Evolutionary conservation across 768 basidiomycete genomes (phyloP), one percentile per base, ranked within the genome.

Genomic region (Gymnopilus dilepis): DNA sequence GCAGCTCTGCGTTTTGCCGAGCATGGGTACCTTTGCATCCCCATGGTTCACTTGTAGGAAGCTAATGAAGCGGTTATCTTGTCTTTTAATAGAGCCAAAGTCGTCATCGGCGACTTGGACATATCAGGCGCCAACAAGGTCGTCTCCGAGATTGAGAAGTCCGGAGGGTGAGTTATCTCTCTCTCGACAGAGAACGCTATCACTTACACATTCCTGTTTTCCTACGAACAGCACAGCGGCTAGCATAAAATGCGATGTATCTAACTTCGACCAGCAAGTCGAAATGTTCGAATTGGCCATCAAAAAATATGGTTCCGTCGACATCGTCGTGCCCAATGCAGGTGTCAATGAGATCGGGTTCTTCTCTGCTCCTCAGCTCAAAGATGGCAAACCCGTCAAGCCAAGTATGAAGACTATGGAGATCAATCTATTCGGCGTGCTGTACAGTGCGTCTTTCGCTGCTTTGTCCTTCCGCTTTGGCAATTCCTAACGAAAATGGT

Each of bases 281-380:
- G 73, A 77, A 3, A 63, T 86, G 66, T 87, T 86, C 63, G 82
- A 85, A 56, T 69, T 79, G 30, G 82, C 84, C 3, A 72, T 83
- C 21, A 61, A 74, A 24, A 75, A 69, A 53, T 86, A 76, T 65
- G 83, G 80, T 43, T 67, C 79, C 1, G 83, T 87, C 4, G 84
- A 86, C 63, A 72, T 86, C 52, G 85, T 86, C 58, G 83, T 85
- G 19, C 78, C 84, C n/a, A 84, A 82, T 61, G 84, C 84, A 22
- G 84, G 84, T 17, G 73, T 84, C 24, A 60, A 70, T 24, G 82
- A 83, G 66, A 42, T 64, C 6, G 76, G 74, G 9, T 40, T 61
- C 2, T 77, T 80, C 57, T 67, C 69, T 24, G 65, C 58, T 15
- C 66, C 77, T 24, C 61, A 62, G 15, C 72, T 79, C 60, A 64